phyloP scores from a whole-genome alignment of 768 basidiomycete genomes.

The Mycena indigotica region DNA sequence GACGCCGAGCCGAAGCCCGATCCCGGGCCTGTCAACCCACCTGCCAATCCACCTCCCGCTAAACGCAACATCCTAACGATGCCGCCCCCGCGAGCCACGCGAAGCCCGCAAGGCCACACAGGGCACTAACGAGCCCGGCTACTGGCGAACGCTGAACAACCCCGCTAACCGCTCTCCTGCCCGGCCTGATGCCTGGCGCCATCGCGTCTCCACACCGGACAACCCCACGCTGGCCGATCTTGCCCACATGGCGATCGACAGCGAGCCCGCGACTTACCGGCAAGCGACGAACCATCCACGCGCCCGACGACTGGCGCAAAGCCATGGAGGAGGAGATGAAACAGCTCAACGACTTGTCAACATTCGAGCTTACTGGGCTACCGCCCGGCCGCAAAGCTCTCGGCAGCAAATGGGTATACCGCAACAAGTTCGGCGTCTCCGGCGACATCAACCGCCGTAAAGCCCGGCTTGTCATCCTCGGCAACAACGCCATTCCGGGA shows the following conservation, averaged over 20 bases:
- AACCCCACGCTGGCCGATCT: background rate
- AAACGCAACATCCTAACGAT: background rate
- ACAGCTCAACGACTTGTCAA: slow-evolving; percentile 30
- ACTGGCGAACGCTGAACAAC: background rate
- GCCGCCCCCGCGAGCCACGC: background rate
- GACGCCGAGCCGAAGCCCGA: background rate
- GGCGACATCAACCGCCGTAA: slow-evolving; percentile 31
- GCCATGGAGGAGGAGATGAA: slow-evolving; percentile 30
- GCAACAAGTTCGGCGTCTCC: slow-evolving; percentile 27
- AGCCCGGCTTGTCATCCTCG: background rate
- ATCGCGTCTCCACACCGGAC: background rate
- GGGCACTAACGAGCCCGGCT: too few relatives aligned
- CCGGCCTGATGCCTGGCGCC: slow-evolving; percentile 1
- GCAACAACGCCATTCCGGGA: background rate
- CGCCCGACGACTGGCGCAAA: slow-evolving; percentile 29
- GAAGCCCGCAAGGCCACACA: background rate
- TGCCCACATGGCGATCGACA: slow-evolving; percentile 8
- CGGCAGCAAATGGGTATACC: slow-evolving; percentile 26
- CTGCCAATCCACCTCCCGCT: background rate
- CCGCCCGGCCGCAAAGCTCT: slow-evolving; percentile 22
- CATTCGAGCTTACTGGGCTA: slow-evolving; percentile 30
- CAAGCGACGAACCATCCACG: slow-evolving; percentile 5
- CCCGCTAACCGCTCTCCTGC: background rate
- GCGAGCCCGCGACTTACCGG: slow-evolving; percentile 1
- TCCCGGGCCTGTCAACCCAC: background rate